Evolutionary conservation across 768 basidiomycete species (phyloP).

Genomic region (Macrolepiota albuminosa): DNA sequence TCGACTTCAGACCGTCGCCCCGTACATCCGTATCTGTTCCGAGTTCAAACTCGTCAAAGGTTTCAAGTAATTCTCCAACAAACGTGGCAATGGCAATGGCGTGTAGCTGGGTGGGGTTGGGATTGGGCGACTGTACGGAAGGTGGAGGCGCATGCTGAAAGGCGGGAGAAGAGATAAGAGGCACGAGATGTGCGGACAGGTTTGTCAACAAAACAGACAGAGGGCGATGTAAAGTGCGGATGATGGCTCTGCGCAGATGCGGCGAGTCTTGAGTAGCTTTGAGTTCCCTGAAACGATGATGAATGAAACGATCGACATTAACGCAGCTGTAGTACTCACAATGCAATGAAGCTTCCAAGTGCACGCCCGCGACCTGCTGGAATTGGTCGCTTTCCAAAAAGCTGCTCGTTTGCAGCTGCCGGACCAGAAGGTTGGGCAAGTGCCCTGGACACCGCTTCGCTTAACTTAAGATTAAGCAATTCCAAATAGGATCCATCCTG

Average conservation of each 20-base stretch:
- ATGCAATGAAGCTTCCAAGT: constrained; percentile 63
- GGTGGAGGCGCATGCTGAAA: constrained; percentile 52
- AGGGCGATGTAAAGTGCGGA: constrained; percentile 72
- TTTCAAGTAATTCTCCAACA: constrained; percentile 68
- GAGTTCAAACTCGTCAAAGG: constrained; percentile 61
- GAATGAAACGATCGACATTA: constrained; percentile 7
- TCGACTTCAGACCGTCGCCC: constrained; percentile 62
- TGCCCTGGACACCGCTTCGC: constrained; percentile 77
- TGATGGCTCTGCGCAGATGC: constrained; percentile 62
- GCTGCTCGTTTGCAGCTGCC: constrained; percentile 42
- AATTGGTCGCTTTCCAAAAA: constrained; percentile 67
- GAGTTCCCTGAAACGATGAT: constrained; percentile 50
- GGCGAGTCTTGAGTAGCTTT: constrained; percentile 57
- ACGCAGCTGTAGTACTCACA: constrained; percentile 43
- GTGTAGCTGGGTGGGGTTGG: constrained; percentile 66
- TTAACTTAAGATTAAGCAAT: constrained; percentile 69
- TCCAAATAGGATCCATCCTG: constrained; percentile 83
- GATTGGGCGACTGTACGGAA: constrained; percentile 43
- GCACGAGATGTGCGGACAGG: constrained; percentile 62
- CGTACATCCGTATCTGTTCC: constrained; percentile 58
- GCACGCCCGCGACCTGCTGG: constrained; percentile 68
- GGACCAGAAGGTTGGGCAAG: constrained; percentile 61
- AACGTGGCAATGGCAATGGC: constrained; percentile 66
- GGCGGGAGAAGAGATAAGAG: constrained; percentile 58
- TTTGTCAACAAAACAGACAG: constrained; percentile 71